Evolutionary conservation across 768 basidiomycete species (phyloP).

Genomic region (Termitomyces heimii): DNA sequence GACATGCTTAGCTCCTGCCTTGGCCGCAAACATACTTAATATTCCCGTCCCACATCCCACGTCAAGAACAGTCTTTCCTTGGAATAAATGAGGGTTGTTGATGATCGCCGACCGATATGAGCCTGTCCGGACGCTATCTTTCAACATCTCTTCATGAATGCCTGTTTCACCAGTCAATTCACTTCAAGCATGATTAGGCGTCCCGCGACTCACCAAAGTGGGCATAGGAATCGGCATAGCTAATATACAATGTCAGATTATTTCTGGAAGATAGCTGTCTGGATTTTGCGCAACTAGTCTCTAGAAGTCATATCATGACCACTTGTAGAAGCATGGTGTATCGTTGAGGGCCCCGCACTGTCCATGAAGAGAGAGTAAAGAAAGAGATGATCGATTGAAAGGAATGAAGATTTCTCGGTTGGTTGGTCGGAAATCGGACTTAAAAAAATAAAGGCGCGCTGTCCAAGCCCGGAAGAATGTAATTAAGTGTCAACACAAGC

Average conservation of each 20-base stretch:
- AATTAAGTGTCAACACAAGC: slow-evolving; percentile 1
- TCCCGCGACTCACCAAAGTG: slow-evolving; percentile 67
- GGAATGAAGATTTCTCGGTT: slow-evolving; percentile 7
- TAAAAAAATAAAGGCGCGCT: slow-evolving; percentile 9
- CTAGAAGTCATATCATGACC: slow-evolving; percentile 69
- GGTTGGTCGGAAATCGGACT: slow-evolving; percentile 14
- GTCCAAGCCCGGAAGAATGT: background rate
- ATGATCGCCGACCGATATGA: slow-evolving; percentile 94
- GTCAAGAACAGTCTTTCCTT: slow-evolving; percentile 94
- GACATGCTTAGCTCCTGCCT: slow-evolving; percentile 90
- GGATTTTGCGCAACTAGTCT: slow-evolving; percentile 73
- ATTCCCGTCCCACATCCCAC: slow-evolving; percentile 99
- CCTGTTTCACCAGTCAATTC: slow-evolving; percentile 38
- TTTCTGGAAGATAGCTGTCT: slow-evolving; percentile 18
- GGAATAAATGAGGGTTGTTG: slow-evolving; percentile 93
- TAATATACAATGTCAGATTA: slow-evolving; percentile 38
- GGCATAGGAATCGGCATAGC: slow-evolving; percentile 95
- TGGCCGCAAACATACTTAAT: slow-evolving; percentile 96
- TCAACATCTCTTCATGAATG: slow-evolving; percentile 99
- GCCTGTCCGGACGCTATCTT: slow-evolving; percentile 91
- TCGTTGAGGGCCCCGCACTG: slow-evolving; percentile 23
- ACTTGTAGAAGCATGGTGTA: slow-evolving; percentile 13
- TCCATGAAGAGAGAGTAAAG: slow-evolving; percentile 15
- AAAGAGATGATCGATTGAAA: slow-evolving; percentile 15
- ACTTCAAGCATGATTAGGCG: background rate